Conservation (phyloP, 306 rosid species). For the Quercus alba region DNA sequence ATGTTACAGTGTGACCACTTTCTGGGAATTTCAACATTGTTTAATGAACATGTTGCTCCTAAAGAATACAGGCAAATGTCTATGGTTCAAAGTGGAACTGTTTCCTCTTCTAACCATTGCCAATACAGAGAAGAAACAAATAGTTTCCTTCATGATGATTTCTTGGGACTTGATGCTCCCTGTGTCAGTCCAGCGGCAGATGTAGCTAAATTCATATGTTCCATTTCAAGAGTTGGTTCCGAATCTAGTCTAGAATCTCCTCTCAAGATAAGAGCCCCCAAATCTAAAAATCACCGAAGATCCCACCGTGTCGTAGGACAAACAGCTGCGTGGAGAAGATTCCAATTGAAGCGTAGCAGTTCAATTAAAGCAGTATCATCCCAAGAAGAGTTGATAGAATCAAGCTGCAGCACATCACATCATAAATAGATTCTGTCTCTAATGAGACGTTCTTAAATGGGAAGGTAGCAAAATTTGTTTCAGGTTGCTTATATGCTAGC, state of each 20-base stretch:
- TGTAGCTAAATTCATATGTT: too few relatives aligned
- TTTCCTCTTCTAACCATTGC: neutral
- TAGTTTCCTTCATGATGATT: neutral
- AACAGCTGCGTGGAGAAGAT: constrained; percentile 16
- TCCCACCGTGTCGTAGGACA: neutral
- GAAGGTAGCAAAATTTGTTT: neutral
- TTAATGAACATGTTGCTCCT: constrained; percentile 4
- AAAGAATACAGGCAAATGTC: constrained; percentile 1
- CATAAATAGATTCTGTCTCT: neutral
- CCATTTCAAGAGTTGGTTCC: neutral
- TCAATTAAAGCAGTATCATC: neutral
- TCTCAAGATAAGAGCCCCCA: neutral
- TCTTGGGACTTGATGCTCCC: constrained; percentile 10
- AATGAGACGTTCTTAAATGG: constrained; percentile 7
- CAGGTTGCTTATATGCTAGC: neutral
- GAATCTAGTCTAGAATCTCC: neutral
- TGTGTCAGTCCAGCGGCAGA: constrained; percentile 15
- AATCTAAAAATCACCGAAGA: constrained; percentile 14
- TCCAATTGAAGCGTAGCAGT: constrained; percentile 22
- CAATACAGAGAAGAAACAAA: neutral
- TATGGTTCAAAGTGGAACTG: neutral
- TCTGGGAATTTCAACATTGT: neutral
- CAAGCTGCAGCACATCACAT: neutral
- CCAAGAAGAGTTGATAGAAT: constrained; percentile 40
- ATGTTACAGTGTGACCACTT: neutral